Conservation (phyloP, 306 rosid species). For the Glycyrrhiza uralensis region DNA sequence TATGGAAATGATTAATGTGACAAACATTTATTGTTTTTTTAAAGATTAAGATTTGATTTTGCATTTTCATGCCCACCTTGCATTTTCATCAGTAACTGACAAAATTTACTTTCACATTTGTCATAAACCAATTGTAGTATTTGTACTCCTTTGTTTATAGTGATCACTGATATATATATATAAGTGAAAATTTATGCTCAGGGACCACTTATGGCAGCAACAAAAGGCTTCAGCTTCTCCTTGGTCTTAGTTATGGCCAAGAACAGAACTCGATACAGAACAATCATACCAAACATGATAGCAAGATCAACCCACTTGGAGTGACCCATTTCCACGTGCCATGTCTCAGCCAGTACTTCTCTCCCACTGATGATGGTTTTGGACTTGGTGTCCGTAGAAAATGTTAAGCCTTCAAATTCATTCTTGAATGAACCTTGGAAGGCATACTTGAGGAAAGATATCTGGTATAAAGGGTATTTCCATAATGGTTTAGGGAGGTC, state of each 20-base stretch:
- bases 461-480: constrained; percentile 53
- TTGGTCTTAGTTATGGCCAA: constrained; percentile 39
- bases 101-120: neutral
- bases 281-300: constrained; percentile 54
- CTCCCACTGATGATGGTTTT: constrained; percentile 26
- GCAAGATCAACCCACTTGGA: constrained; percentile 73
- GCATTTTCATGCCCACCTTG: too few relatives aligned
- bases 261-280: constrained; percentile 47
- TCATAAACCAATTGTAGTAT: neutral
- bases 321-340: constrained; percentile 48
- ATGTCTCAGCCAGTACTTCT: constrained; percentile 25
- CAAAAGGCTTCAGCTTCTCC: constrained; percentile 42
- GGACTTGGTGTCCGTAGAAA: neutral
- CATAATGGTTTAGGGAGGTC: constrained; percentile 49
- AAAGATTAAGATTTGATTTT: neutral
- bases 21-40: neutral
- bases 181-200: neutral
- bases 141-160: neutral
- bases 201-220: neutral
- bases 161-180: neutral
- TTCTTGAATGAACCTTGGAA: constrained; percentile 67
- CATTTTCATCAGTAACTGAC: neutral
- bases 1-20: neutral
- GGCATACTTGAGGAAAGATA: constrained; percentile 57
- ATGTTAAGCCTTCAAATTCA: constrained; percentile 44